These are phyloP conservation scores for Ophiostoma quercus DNA, from an alignment of 2,329 filamentous ascomycete species.

Conservation along the genomic window DNA sequence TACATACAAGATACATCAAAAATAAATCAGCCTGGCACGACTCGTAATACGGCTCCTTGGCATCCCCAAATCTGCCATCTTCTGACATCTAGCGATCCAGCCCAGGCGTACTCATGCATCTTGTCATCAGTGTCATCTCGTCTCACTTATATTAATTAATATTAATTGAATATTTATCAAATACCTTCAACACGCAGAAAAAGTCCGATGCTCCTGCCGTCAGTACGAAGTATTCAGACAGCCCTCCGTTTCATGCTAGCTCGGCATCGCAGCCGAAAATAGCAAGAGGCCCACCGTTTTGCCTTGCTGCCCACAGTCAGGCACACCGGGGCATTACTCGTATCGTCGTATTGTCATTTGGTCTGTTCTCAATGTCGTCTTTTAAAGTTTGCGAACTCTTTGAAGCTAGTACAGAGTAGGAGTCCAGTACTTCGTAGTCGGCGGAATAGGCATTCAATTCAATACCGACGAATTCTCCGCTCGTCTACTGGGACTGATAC, in stretches of 20 bases:
- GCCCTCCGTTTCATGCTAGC: conserved; percentile 3
- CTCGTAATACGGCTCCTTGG: not conserved
- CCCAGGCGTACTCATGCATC: conserved; percentile 7
- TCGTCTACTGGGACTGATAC: not conserved
- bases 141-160: conserved; percentile 4
- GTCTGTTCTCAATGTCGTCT: conserved; percentile 12
- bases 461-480: not conserved
- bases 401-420: not conserved
- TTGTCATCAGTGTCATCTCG: not conserved
- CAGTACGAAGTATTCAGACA: not conserved
- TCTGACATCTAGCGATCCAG: conserved; percentile 7
- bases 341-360: not conserved
- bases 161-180: too few relatives aligned
- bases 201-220: not conserved
- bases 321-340: not conserved
- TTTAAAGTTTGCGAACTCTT: not conserved
- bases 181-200: too few relatives aligned
- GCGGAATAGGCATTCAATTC: not conserved
- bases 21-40: not conserved
- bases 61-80: conserved; percentile 1
- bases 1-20: not conserved
- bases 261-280: not conserved
- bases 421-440: not conserved
- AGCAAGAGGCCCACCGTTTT: not conserved
- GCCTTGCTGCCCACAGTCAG: not conserved